phyloP scores from a whole-genome alignment of 176 grass and related monocot species.

The Thalia dealbata region DNA sequence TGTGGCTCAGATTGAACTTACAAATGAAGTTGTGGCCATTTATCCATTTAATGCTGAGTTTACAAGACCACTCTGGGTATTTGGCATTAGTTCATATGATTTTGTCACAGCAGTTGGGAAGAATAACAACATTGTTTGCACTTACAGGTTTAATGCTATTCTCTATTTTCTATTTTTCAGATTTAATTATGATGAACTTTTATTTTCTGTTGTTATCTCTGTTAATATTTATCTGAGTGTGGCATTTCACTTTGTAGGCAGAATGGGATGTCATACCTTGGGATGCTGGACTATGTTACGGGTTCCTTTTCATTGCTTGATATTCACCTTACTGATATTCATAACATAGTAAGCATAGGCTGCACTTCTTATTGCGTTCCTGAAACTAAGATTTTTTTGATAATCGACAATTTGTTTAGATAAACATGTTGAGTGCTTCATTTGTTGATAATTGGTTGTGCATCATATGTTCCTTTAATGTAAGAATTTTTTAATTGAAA shows the following conservation, averaged over 20 bases:
- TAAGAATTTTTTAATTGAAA: not conserved
- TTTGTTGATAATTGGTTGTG: not conserved
- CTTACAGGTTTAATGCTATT: slow-evolving; percentile 52
- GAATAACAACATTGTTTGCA: slow-evolving; percentile 53
- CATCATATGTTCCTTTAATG: no score
- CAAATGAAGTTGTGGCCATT: slow-evolving; percentile 55
- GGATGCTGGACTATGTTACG: slow-evolving; percentile 54
- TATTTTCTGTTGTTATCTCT: not conserved
- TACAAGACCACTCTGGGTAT: slow-evolving; percentile 76
- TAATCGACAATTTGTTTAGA: not conserved
- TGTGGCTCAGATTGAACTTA: slow-evolving; percentile 53
- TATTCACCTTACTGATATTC: slow-evolving; percentile 61
- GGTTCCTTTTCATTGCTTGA: slow-evolving; percentile 67
- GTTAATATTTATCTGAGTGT: not conserved
- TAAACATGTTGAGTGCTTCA: not conserved
- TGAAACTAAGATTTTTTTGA: not conserved
- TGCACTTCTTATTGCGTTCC: not conserved
- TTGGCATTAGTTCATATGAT: slow-evolving; percentile 79
- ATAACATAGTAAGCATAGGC: slow-evolving; percentile 49
- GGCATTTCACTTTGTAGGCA: slow-evolving; percentile 39
- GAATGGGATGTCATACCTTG: slow-evolving; percentile 72
- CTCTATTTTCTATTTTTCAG: not conserved
- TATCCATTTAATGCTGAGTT: slow-evolving; percentile 81
- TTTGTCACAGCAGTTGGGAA: slow-evolving; percentile 49
- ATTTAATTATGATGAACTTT: not conserved